Percentiles rank a stretch among this genome's conserved stretches.
Evolutionary conservation across 805 yeast genomes (phyloP).

Genomic region (Suhomyces sp.): DNA sequence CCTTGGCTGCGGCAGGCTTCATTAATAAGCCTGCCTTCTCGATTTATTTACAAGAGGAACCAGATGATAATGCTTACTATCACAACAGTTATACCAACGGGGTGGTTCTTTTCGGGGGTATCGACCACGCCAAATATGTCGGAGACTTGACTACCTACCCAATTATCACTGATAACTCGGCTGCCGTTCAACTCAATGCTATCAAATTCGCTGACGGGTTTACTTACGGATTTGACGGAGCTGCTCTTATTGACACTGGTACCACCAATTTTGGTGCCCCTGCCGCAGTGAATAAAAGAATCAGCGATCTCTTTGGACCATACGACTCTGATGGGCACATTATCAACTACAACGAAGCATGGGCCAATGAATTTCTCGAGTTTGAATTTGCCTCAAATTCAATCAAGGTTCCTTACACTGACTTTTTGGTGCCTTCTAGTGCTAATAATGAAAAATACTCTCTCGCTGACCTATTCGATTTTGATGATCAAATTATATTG

Average conservation of each 20-base stretch:
- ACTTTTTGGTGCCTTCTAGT: neutral
- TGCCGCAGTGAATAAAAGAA: neutral
- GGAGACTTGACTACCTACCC: constrained; percentile 42
- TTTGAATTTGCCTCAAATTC: neutral
- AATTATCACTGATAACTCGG: constrained; percentile 5
- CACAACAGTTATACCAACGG: neutral
- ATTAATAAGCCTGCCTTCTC: neutral
- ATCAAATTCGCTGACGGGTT: neutral
- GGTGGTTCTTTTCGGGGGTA: constrained; percentile 63
- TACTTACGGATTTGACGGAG: too few species aligned
- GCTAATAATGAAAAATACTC: too few species aligned
- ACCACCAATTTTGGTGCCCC: constrained; percentile 4
- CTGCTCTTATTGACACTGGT: constrained; percentile 16
- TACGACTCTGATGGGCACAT: neutral
- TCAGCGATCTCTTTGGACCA: neutral
- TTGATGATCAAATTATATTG: too few species aligned
- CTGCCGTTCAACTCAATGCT: neutral
- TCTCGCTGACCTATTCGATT: too few species aligned
- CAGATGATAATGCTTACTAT: neutral
- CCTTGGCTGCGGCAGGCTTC: neutral
- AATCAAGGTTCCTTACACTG: constrained; percentile 2
- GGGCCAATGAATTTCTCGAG: neutral
- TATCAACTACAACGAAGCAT: neutral
- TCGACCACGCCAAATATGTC: constrained; percentile 58
- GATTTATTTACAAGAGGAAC: neutral